Evolutionary conservation across 371 early-diverging fungal genomes (phyloP).

Genomic region (Choanephora cucurbitarum): DNA sequence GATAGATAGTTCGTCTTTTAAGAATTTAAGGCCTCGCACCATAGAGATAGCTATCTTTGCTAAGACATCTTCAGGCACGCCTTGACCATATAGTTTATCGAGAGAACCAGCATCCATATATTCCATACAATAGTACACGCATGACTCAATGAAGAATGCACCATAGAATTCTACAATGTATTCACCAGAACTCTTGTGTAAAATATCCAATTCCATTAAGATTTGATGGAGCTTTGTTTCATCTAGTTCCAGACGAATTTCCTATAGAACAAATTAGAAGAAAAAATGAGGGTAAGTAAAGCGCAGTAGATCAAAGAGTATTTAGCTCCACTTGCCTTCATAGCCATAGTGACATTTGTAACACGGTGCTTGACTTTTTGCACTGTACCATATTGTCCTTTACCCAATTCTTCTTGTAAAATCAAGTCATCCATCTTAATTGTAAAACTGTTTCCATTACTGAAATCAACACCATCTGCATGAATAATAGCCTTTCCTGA

Average conservation of each 20-base stretch:
- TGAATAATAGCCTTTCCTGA: slow-evolving; percentile 90
- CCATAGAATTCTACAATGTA: slow-evolving; percentile 97
- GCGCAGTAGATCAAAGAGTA: no score
- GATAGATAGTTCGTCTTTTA: slow-evolving; percentile 86
- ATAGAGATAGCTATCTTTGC: slow-evolving; percentile 78
- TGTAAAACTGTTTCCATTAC: slow-evolving; percentile 82
- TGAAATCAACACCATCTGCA: slow-evolving; percentile 90
- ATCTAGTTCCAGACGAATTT: slow-evolving; percentile 90
- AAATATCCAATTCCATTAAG: slow-evolving; percentile 51
- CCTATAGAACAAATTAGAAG: slow-evolving; percentile 46
- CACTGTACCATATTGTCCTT: slow-evolving; percentile 92
- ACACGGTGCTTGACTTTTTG: slow-evolving; percentile 86
- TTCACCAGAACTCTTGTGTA: slow-evolving; percentile 83
- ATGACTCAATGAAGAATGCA: slow-evolving; percentile 95
- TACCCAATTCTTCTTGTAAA: slow-evolving; percentile 80
- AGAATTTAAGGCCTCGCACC: slow-evolving; percentile 83
- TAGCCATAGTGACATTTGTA: slow-evolving; percentile 92
- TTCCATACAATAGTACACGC: slow-evolving; percentile 93
- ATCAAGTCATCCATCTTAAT: slow-evolving; percentile 88
- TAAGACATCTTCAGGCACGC: slow-evolving; percentile 83
- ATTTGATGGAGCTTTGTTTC: slow-evolving; percentile 61
- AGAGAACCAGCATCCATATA: slow-evolving; percentile 96
- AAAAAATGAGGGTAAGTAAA: background rate
- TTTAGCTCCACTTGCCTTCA: slow-evolving; percentile 70
- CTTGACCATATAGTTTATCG: slow-evolving; percentile 81